Base-by-base conservation (phyloP, 352 stramenopile genomes). In the Phytopythium vexans region DNA sequence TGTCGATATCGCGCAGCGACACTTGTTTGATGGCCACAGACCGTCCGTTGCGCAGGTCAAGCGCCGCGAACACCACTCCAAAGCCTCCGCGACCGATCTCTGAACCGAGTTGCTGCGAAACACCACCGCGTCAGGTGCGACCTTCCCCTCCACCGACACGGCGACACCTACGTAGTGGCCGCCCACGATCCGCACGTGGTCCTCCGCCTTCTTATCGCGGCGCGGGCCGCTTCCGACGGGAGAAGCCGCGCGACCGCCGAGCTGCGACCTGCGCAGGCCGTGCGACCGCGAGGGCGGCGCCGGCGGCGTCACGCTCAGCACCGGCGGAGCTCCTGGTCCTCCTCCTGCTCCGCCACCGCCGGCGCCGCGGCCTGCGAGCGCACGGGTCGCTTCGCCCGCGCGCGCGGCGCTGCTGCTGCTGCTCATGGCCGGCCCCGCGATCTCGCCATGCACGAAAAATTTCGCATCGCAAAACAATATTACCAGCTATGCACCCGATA, bases 11-110 rank as follows among this genome's bases (percentile, higher is more conserved):
- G 7, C 80, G 69, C 38, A 94, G 62, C 27, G 84, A 88, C 14
- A 95, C 81, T 60, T 94, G 84, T 54, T 95, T 95, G 40, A 95
- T 92, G 14, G 86, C 86, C 33, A 95, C 84, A 6, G 82, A 94
- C 35, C 82, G 82, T 14, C 76, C 86, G 48, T 88, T 92, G 16
- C 81, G 78, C 56, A 93, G 66, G 54, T 94, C 84, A 49, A 97
- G 66, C 12, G 89, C 92, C n/a, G 82, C 73, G 58, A 86, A 97
- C 35, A 98, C 92, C 16, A 91, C 68, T 14, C 88, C 89, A 57
- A 97, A 98, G 42, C 91, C 92, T 12, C 92, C 92, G 9, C 87
- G 86, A 0, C 92, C 92, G 44, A 98, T 97, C 64, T 97, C 87
- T 3, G 81, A 73, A 2, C 92, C 92, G 6, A 97, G 62, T 92